Percentiles rank a stretch among this genome's conserved stretches.
Evolutionary conservation across 768 basidiomycete species (phyloP).

Genomic region (Dacryopinax spathularia): DNA sequence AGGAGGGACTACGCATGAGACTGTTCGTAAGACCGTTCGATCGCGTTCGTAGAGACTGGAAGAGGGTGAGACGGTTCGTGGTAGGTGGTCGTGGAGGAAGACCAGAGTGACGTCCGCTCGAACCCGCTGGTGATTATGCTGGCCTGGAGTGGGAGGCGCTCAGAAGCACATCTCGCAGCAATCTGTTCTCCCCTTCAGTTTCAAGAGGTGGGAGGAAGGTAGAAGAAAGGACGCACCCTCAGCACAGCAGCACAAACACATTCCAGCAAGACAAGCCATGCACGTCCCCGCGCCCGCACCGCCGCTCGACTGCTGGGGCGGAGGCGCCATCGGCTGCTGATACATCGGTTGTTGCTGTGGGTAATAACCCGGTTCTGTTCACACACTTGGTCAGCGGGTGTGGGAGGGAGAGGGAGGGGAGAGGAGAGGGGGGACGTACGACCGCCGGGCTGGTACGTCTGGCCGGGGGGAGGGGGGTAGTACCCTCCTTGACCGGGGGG

Average conservation of each 20-base stretch:
- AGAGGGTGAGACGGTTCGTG: too few species aligned
- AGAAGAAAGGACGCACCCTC: not conserved
- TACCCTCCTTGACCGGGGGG: not conserved
- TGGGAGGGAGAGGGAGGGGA: not conserved
- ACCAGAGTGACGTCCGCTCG: too few species aligned
- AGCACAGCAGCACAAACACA: conserved; percentile 1
- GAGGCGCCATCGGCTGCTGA: not conserved
- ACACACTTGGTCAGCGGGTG: not conserved
- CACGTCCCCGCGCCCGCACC: not conserved
- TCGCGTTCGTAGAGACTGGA: too few species aligned
- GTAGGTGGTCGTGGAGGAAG: too few species aligned
- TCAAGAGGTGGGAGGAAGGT: not conserved
- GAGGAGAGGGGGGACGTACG: not conserved
- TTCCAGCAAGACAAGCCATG: not conserved
- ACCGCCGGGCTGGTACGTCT: not conserved
- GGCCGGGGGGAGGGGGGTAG: not conserved
- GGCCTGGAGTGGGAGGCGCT: too few species aligned
- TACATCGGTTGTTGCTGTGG: not conserved
- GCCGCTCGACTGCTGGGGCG: not conserved
- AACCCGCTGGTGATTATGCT: too few species aligned
- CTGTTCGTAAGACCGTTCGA: too few species aligned
- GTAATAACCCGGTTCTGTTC: not conserved
- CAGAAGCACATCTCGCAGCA: not conserved
- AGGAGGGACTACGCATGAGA: too few species aligned
- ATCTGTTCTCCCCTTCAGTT: not conserved